Percentiles rank a stretch among this genome's conserved stretches.
Conservation (phyloP, 2,329 filamentous ascomycete genomes). For the Fusarium sterilihyphosum region DNA sequence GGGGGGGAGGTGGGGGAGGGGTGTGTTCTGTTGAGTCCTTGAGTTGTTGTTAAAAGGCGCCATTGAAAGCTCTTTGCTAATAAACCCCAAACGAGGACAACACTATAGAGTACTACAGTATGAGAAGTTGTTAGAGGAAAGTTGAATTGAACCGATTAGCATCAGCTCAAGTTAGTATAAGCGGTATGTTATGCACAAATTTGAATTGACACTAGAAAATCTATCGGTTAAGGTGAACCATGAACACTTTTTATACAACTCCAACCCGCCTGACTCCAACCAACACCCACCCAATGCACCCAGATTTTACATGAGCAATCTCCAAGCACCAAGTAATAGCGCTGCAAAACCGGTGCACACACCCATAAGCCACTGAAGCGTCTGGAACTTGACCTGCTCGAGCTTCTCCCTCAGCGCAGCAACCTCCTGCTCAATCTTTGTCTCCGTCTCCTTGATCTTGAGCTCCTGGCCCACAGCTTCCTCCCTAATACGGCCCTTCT, state of each 20-base stretch:
- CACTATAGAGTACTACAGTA: neutral
- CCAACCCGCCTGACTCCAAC: neutral
- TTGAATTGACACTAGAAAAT: conserved; percentile 35
- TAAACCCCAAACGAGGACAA: neutral
- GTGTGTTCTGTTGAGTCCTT: neutral
- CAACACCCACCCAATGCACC: neutral
- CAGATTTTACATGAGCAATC: conserved; percentile 68
- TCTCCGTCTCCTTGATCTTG: conserved; percentile 99
- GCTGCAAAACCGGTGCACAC: conserved; percentile 76
- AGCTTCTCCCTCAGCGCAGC: conserved; percentile 89
- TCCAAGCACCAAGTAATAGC: conserved; percentile 74
- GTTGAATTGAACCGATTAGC: neutral
- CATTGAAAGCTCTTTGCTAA: neutral
- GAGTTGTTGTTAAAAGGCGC: conserved; percentile 11
- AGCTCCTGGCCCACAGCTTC: conserved; percentile 97
- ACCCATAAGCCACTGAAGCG: conserved; percentile 97
- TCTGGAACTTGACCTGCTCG: conserved; percentile 98
- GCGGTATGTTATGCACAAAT: neutral
- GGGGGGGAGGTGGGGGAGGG: conserved; percentile 4
- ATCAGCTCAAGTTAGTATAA: neutral
- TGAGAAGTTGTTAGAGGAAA: neutral
- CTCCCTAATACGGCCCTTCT: conserved; percentile 95
- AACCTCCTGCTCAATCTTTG: conserved; percentile 97
- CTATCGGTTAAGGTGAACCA: conserved; percentile 34
- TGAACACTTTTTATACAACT: conserved; percentile 16